Base-by-base conservation (phyloP, 192 early-diverging fungal species). In the Linnemannia zychae region DNA sequence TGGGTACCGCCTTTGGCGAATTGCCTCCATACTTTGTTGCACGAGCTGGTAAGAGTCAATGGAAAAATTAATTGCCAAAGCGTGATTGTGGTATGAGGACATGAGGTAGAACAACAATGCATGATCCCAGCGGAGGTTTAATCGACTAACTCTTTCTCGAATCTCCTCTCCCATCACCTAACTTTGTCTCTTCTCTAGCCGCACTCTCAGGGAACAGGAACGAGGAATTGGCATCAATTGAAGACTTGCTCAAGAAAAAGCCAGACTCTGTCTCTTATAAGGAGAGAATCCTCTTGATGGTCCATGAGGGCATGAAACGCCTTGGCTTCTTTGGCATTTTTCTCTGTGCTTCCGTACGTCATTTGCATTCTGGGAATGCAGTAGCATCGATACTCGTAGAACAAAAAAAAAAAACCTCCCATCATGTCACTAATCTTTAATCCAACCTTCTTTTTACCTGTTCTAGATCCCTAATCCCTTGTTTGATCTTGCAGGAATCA, bases 401-500 rank as follows among this genome's bases (percentile, higher is more conserved):
- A 44, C n/a, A n/a, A n/a, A n/a, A n/a, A n/a, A n/a, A n/a, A n/a
- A n/a, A n/a, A n/a, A n/a, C n/a, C n/a, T n/a, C n/a, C n/a, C n/a
- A n/a, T n/a, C n/a, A n/a, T n/a, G n/a, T n/a, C n/a, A n/a, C n/a
- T n/a, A n/a, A n/a, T n/a, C n/a, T n/a, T n/a, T n/a, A n/a, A n/a
- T n/a, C n/a, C n/a, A n/a, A n/a, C n/a, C n/a, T n/a, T n/a, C n/a
- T n/a, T n/a, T n/a, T n/a, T n/a, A n/a, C n/a, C n/a, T n/a, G n/a
- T n/a, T n/a, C n/a, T 82, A 95, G 88, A 96, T 99, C 74, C 98
- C 98, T n/a, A 99, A 99, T 73, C 97, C 97, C 18, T 88, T 99
- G 53, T 99, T 99, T 88, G 98, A 99, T 77, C 90, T 99, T 47
- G 98, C 98, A 47, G 98, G 98, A 28, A 98, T 99, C 53, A 94